A percentile compares a stretch with the other conserved stretches of the same genome.
Conservation (phyloP, 1,139 yeast species). For the Kodamaea alishanica region DNA sequence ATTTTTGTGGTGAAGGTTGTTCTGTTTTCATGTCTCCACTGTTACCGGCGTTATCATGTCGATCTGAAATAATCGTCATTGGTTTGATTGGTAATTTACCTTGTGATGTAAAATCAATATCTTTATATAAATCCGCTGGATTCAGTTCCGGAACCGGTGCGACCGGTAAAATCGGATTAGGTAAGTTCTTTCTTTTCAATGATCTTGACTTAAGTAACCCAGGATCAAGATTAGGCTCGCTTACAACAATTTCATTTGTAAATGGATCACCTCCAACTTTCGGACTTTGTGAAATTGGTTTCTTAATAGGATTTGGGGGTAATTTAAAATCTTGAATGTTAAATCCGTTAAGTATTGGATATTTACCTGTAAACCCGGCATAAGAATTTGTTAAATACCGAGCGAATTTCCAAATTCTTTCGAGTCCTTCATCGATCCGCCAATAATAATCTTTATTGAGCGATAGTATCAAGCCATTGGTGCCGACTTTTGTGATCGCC, state of each 20-base stretch:
- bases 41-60: neutral
- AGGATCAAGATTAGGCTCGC: conserved; percentile 25
- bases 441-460: conserved; percentile 84
- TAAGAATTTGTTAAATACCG: conserved; percentile 61
- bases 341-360: conserved; percentile 54
- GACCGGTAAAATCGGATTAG: conserved; percentile 23
- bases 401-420: conserved; percentile 55
- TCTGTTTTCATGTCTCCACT: neutral
- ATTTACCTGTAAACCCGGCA: conserved; percentile 61
- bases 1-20: conserved; percentile 15
- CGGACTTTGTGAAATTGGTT: conserved; percentile 7
- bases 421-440: conserved; percentile 70
- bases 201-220: conserved; percentile 26
- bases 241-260: conserved; percentile 15
- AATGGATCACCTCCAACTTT: conserved; percentile 5
- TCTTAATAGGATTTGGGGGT: conserved; percentile 25
- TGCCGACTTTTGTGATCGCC: conserved; percentile 49
- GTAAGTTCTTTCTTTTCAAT: conserved; percentile 25
- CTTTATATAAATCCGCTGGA: conserved; percentile 25
- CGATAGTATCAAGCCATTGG: conserved; percentile 56
- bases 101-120: conserved; percentile 42
- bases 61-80: conserved; percentile 27
- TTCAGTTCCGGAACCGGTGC: conserved; percentile 8
- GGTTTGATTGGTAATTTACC: conserved; percentile 44
- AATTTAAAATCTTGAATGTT: conserved; percentile 35